Evolutionary conservation across 2,329 filamentous ascomycete species (phyloP).

Genomic region (Allantophomopsis cytisporea): DNA sequence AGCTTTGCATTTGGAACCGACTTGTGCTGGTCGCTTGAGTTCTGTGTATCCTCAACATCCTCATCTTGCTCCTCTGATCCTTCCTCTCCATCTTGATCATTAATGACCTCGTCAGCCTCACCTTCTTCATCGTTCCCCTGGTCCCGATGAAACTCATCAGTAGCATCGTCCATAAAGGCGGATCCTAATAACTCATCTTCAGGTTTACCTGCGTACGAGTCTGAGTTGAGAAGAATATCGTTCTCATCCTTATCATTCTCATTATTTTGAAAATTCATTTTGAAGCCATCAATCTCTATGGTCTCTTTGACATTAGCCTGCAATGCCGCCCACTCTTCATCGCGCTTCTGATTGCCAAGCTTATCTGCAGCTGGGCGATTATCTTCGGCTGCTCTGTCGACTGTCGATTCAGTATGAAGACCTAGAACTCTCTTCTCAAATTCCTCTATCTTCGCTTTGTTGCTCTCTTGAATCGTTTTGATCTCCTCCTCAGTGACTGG

Average conservation of each 20-base stretch:
- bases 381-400: not conserved
- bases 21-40: not conserved
- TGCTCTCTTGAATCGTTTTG: slow-evolving; percentile 55
- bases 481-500: slow-evolving; percentile 66
- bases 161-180: slow-evolving; percentile 4
- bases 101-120: slow-evolving; percentile 9
- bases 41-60: slow-evolving; percentile 1
- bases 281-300: slow-evolving; percentile 15
- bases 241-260: not conserved
- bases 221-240: not conserved
- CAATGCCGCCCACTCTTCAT: slow-evolving; percentile 15
- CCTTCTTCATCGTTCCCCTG: slow-evolving; percentile 5
- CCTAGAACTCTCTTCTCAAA: slow-evolving; percentile 53
- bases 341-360: slow-evolving; percentile 1
- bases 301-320: slow-evolving; percentile 18
- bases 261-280: slow-evolving; percentile 2
- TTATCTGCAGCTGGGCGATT: slow-evolving; percentile 10
- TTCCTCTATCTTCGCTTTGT: slow-evolving; percentile 48
- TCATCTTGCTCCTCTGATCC: slow-evolving; percentile 9
- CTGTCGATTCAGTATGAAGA: slow-evolving; percentile 19
- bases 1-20: not conserved
- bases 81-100: slow-evolving; percentile 12
- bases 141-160: slow-evolving; percentile 4
- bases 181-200: not conserved
- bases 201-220: not conserved